Evolutionary conservation across 768 basidiomycete genomes (phyloP).

Genomic region (Hebeloma cylindrosporum): DNA sequence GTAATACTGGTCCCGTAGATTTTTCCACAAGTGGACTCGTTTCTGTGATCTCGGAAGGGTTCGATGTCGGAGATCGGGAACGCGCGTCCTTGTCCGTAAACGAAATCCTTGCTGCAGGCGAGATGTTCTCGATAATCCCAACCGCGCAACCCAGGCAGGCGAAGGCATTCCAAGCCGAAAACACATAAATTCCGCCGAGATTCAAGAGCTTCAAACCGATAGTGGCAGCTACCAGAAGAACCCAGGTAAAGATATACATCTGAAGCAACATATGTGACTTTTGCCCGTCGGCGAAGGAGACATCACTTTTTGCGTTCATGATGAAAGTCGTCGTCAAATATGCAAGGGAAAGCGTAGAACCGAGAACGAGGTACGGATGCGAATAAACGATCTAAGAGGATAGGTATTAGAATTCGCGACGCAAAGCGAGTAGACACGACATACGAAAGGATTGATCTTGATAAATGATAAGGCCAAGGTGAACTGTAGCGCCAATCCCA

Average conservation of each 20-base stretch:
- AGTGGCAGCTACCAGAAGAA: constrained; percentile 51
- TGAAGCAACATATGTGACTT: constrained; percentile 51
- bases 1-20: no score
- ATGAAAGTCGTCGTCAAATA: constrained; percentile 44
- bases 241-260: constrained; percentile 55
- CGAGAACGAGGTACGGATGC: constrained; percentile 47
- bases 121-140: no score
- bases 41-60: no score
- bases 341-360: constrained; percentile 42
- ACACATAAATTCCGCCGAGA: constrained; percentile 56
- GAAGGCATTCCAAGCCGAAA: constrained; percentile 46
- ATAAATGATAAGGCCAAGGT: no score
- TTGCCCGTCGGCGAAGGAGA: no score
- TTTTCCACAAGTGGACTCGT: no score
- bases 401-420: not conserved
- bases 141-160: constrained; percentile 17
- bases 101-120: no score
- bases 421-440: not conserved
- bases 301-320: no score
- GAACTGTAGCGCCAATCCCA: no score
- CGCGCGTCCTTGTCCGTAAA: no score
- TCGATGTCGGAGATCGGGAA: no score
- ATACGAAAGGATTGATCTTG: constrained; percentile 41
- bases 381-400: constrained; percentile 29
- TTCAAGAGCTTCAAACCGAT: constrained; percentile 38